Evolutionary conservation across 139 green algal genomes (phyloP).

Genomic region (Haematococcus sp.): DNA sequence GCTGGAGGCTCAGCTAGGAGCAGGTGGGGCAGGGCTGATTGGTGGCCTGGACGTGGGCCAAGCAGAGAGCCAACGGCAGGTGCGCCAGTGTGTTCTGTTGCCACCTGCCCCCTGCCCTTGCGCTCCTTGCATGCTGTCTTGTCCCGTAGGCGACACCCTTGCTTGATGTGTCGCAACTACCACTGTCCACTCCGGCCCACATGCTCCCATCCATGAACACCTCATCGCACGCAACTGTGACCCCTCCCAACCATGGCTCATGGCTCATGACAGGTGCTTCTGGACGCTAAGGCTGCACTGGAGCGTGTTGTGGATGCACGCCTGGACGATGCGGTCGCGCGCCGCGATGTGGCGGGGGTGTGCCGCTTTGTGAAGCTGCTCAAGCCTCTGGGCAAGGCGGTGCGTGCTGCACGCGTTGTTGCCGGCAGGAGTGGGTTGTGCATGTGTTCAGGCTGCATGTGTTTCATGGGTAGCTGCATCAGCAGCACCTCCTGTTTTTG

Average conservation of each 20-base stretch:
- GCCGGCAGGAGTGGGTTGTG: too few relatives aligned
- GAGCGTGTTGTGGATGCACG: constrained; percentile 57
- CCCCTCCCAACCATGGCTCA: too few relatives aligned
- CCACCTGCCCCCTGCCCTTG: too few relatives aligned
- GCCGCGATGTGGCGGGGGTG: constrained; percentile 62
- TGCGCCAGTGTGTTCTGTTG: neutral
- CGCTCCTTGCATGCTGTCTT: too few relatives aligned
- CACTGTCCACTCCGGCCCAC: too few relatives aligned
- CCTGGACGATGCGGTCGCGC: constrained; percentile 57
- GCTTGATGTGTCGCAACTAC: too few relatives aligned
- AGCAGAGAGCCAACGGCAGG: constrained; percentile 50
- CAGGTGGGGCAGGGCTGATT: neutral
- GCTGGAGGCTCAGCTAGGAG: constrained; percentile 62
- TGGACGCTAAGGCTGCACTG: constrained; percentile 59
- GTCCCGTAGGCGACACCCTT: constrained; percentile 7
- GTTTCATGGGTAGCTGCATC: too few relatives aligned
- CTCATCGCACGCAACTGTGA: too few relatives aligned
- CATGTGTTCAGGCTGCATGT: too few relatives aligned
- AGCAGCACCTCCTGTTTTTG: too few relatives aligned
- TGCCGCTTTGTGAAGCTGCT: constrained; percentile 78
- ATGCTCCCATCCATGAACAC: too few relatives aligned
- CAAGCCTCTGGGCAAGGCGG: constrained; percentile 68
- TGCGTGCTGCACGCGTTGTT: constrained; percentile 9
- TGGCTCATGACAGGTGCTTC: constrained; percentile 73
- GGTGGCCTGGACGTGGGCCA: constrained; percentile 36